A percentile compares a stretch with the other conserved stretches of the same genome.
phyloP scores from a whole-genome alignment of 805 yeast species.

The Groenewaldozyma tartarivorans region DNA sequence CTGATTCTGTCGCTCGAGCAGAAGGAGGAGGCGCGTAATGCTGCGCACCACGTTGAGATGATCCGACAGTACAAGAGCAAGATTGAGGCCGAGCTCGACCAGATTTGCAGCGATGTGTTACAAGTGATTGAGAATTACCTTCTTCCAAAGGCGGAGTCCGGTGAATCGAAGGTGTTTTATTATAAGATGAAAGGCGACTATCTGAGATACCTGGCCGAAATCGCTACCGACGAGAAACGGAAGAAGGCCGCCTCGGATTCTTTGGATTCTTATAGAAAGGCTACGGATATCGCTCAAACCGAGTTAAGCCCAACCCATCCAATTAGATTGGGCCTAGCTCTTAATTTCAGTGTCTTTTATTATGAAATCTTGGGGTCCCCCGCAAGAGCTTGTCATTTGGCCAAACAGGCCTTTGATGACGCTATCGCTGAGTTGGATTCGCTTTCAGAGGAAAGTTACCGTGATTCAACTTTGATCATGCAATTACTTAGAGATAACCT shows the following conservation, averaged over 20 bases:
- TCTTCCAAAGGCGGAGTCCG: constrained; percentile 91
- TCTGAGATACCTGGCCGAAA: constrained; percentile 98
- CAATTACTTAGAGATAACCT: constrained; percentile 96
- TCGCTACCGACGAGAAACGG: constrained; percentile 87
- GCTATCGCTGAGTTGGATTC: constrained; percentile 98
- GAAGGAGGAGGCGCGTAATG: constrained; percentile 97
- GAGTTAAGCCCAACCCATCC: constrained; percentile 99
- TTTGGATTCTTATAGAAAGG: constrained; percentile 90
- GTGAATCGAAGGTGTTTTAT: constrained; percentile 97
- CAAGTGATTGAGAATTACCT: constrained; percentile 80
- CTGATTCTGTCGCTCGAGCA: constrained; percentile 97
- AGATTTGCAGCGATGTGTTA: constrained; percentile 91
- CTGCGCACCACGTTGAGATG: constrained; percentile 75
- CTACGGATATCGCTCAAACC: constrained; percentile 95
- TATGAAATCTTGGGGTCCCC: constrained; percentile 97
- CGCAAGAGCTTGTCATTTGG: constrained; percentile 97
- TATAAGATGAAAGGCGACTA: constrained; percentile 99
- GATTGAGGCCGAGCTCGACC: constrained; percentile 88
- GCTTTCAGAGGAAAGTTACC: constrained; percentile 93
- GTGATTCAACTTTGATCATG: constrained; percentile 97
- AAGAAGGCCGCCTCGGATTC: constrained; percentile 91
- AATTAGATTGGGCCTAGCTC: constrained; percentile 94
- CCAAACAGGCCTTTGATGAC: constrained; percentile 98
- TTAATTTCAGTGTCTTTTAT: constrained; percentile 95
- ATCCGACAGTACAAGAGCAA: constrained; percentile 93